Base-by-base conservation (phyloP, 768 basidiomycete species). In the Rhodotorula kratochvilovae region DNA sequence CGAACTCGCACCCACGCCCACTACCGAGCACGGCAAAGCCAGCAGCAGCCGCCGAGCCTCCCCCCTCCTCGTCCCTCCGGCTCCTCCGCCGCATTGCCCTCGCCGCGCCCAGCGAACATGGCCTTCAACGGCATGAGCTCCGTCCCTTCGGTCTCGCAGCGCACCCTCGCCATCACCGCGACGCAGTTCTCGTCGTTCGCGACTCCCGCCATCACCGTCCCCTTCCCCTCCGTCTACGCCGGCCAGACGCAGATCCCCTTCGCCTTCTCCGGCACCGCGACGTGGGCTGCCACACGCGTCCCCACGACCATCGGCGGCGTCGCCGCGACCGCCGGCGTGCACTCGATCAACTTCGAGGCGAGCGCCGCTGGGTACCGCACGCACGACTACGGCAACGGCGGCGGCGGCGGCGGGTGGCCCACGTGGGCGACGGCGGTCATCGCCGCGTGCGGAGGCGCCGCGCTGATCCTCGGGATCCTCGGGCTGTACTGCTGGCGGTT, bases 141-240 rank as follows among this genome's bases (percentile, higher is more conserved):
- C 51, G 29, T 63, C n/a, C 62, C 62, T 12, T 7, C 27, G 2
- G 62, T 43, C 36, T n/a, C 36, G 15, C 62, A 63, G 23, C 36
- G n/a, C 27, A 1, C 58, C 12, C 68, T 70, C 58, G 2, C n/a
- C n/a, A 27, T 70, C 31, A 70, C 68, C 11, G 63, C 58, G 1
- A 39, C 57, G 11, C 27, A 33, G 33, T 70, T 54, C 58, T 55
- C 39, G 13, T 46, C 42, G 21, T 70, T 64, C 51, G 63, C 58
- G 3, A 70, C 68, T 1, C 68, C 68, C 23, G 68, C 68, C 63
- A 65, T 70, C 63, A 60, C 68, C n/a, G 68, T 70, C 63, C 63
- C 68, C n/a, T 70, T 70, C 63, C 68, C 68, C 11, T 61, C 63
- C 13, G 63, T 39, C 25, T 70, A 70, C 63, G 63, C 25, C 43